These are phyloP conservation scores for Kodamaea arcana DNA, from an alignment of 1,139 yeast genomes.

Conservation along the genomic window DNA sequence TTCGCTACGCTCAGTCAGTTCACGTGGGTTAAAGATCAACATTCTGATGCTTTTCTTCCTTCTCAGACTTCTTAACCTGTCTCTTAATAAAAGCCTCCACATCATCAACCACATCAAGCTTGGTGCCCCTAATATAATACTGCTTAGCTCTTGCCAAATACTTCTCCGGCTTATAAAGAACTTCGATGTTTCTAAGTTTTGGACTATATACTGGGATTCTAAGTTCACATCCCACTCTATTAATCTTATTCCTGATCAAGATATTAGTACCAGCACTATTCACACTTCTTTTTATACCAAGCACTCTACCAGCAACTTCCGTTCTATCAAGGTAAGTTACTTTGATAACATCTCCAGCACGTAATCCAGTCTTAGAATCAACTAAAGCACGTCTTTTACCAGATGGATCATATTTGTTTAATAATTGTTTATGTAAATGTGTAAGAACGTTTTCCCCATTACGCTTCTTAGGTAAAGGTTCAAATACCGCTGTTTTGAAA, in stretches of 20 bases:
- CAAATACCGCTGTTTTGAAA: constrained; percentile 37
- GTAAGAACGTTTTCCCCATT: constrained; percentile 48
- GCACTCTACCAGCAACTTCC: constrained; percentile 69
- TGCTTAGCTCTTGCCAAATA: constrained; percentile 76
- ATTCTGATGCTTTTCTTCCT: constrained; percentile 5
- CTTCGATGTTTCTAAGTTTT: constrained; percentile 65
- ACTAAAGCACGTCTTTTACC: constrained; percentile 70
- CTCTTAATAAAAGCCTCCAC: constrained; percentile 47
- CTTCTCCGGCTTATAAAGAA: constrained; percentile 65
- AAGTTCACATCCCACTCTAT: constrained; percentile 76
- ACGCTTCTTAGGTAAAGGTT: constrained; percentile 50
- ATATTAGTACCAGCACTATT: constrained; percentile 67
- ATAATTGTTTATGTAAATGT: constrained; percentile 47
- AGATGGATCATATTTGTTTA: constrained; percentile 61
- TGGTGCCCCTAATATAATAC: constrained; percentile 79
- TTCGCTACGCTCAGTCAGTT: too few relatives aligned
- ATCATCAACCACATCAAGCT: constrained; percentile 72
- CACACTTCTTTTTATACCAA: constrained; percentile 63
- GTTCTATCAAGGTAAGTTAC: constrained; percentile 69
- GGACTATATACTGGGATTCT: constrained; percentile 80
- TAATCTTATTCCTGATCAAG: constrained; percentile 72
- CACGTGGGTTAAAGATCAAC: too few relatives aligned
- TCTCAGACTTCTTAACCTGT: constrained; percentile 18
- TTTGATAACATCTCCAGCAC: constrained; percentile 80
- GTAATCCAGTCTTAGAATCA: constrained; percentile 45